Evolutionary conservation across 768 basidiomycete species (phyloP).

Genomic region (Hydnomerulius pinastri): DNA sequence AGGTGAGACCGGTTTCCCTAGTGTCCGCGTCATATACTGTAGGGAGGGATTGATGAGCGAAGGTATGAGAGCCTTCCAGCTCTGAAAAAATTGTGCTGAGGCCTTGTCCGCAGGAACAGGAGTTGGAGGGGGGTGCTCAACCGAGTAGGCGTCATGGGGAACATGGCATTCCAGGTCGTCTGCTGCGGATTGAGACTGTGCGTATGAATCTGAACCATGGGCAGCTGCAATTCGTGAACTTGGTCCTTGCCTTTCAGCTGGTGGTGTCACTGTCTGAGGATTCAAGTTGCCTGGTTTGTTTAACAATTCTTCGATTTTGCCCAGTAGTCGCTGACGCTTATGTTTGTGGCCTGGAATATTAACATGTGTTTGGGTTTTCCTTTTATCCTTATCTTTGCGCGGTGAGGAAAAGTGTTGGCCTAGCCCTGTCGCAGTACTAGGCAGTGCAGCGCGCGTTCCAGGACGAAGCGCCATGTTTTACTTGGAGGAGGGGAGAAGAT

Average conservation of each 20-base stretch:
- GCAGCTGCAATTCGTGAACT: background rate
- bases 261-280: background rate
- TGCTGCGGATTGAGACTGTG: background rate
- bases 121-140: background rate
- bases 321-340: background rate
- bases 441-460: background rate
- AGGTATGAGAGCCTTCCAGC: background rate
- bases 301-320: background rate
- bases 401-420: slow-evolving; percentile 20
- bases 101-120: background rate
- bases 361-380: slow-evolving; percentile 4
- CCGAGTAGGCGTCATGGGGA: background rate
- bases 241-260: background rate
- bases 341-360: background rate
- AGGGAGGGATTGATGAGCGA: background rate
- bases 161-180: background rate
- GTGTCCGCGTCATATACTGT: background rate
- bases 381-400: slow-evolving; percentile 8
- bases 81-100: background rate
- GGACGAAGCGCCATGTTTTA: background rate
- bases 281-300: background rate
- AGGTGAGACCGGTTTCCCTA: background rate
- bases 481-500: no score
- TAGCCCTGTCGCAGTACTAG: slow-evolving; percentile 10
- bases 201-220: background rate